These are phyloP conservation scores for Leishmania mexicana DNA, from an alignment of 208 protist genomes.

Conservation along the genomic window DNA sequence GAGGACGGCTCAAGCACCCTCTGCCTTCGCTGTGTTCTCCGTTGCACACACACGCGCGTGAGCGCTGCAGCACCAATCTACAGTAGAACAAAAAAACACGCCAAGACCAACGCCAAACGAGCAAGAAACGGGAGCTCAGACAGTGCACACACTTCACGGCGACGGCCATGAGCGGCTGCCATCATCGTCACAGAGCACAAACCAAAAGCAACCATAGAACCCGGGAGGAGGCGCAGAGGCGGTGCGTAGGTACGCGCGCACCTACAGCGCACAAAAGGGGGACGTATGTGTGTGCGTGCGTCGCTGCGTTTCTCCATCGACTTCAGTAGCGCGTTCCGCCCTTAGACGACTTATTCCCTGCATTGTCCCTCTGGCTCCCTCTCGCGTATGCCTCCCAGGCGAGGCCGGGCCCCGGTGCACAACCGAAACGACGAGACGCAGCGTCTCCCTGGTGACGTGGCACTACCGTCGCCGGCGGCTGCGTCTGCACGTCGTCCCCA, in stretches of 20 bases:
- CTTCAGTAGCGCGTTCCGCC: neutral
- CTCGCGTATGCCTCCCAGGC: slow-evolving; percentile 35
- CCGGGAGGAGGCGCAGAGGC: neutral
- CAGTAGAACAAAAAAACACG: neutral
- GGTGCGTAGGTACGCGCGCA: neutral
- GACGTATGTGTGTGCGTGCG: neutral
- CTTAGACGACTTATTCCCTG: neutral
- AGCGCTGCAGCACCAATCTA: neutral
- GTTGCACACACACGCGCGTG: neutral
- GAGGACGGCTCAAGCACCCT: neutral
- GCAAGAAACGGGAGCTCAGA: neutral
- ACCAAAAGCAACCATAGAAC: neutral
- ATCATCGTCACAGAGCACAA: neutral
- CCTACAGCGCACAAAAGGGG: neutral
- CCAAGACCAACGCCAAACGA: too few relatives aligned
- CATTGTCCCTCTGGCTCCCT: neutral
- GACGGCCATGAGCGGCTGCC: neutral
- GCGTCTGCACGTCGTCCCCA: slow-evolving; percentile 18
- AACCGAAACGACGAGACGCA: slow-evolving; percentile 17
- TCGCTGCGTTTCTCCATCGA: neutral
- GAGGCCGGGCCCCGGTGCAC: neutral
- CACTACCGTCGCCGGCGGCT: neutral
- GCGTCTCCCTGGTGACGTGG: slow-evolving; percentile 5
- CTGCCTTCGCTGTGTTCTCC: neutral
- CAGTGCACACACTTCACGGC: neutral